Base-by-base conservation (phyloP, 2,329 filamentous ascomycete species). In the Fusarium sp. region DNA sequence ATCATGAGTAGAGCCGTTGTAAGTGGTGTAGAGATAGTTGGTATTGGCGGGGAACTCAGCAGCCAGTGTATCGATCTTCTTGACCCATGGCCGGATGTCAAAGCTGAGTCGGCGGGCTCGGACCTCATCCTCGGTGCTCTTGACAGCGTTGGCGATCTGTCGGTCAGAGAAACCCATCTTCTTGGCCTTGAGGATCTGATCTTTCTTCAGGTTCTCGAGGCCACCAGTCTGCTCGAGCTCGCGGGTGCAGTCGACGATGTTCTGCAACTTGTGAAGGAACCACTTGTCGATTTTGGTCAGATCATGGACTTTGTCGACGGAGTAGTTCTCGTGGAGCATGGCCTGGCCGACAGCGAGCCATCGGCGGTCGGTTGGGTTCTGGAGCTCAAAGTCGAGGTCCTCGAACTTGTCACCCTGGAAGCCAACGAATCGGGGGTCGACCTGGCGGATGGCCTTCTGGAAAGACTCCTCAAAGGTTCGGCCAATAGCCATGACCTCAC, bases 221-320 rank as follows among this genome's bases (percentile, higher is more conserved):
- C 90, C 91, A 71, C 94, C 94, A 63, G 93, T 89, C 31, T 91
- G 88, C 82, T 97, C 88, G 66, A 99, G 88, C 78, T 97, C 92
- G 70, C 88, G 89, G 62, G 91, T 93, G 83, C 91, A 94, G 80
- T 98, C 88, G 51, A 97, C 96, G 75, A 99, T 92, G 84, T 98
- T 98, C 83, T 97, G 90, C 50, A 99, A 89, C 87, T 99, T 98
- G 89, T 97, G 89, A 74, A 99, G 83, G 86, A 99, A 99, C 96
- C 96, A 98, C 82, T 97, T 97, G 84, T 98, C 96, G 75, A 99
- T 99, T 87, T 97, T 97, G 82, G 92, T 97, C 72, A 99, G 84
- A 9, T 97, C 93, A 77, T 98, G 94, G 17, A 99, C 86, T 79
- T 87, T 90, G 69, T 99, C 95, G 45, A 97, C 94, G 3, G 92